Base-by-base conservation (phyloP, 2,329 filamentous ascomycete species). In the Fusarium coffeatum region DNA sequence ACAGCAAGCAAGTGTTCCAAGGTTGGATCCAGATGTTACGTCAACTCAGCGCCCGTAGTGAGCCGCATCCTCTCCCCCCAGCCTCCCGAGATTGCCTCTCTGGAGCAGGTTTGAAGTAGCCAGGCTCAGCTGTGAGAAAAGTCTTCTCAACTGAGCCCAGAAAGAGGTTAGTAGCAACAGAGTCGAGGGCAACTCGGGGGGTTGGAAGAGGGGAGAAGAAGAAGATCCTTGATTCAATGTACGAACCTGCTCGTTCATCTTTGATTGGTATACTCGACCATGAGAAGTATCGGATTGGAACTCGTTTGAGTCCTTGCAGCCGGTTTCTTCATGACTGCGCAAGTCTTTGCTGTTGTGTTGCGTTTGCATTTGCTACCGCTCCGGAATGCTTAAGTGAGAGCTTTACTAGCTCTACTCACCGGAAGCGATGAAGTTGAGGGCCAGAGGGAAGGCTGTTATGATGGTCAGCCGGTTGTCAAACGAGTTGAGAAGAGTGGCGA, bases 361-460 rank as follows among this genome's bases (percentile, higher is more conserved):
- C 28, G 3, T 28, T 41, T 53, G 32, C 40, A 77, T 82, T 61
- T 86, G 87, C 88, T 88, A 87, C 89, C 89, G 89, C 90, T 89
- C 85, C 84, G 82, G 80, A 82, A 83, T 49, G 55, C 34, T 40
- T 55, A 50, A 55, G 59, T 43, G 27, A 58, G 66, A 72, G 66
- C 63, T 68, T 10, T 25, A 23, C 76, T 77, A 78, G 74, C 79
- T 80, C 80, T 82, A 95, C 93, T 95, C 89, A 96, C 93, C 92
- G 84, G 92, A 93, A 80, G 93, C 93, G 83, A 96, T 92, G 84
- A 96, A 96, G 83, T 96, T 96, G 78, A 96, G 86, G 80, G 93
- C 92, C 81, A 96, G 84, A 74, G 93, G 93, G 71, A 93, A 83
- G 72, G 91, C 93, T 96, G 76, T 49, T 64, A 73, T 8, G 68